Base-by-base conservation (phyloP, 2,329 filamentous ascomycete genomes). In the Colletotrichum sp. region DNA sequence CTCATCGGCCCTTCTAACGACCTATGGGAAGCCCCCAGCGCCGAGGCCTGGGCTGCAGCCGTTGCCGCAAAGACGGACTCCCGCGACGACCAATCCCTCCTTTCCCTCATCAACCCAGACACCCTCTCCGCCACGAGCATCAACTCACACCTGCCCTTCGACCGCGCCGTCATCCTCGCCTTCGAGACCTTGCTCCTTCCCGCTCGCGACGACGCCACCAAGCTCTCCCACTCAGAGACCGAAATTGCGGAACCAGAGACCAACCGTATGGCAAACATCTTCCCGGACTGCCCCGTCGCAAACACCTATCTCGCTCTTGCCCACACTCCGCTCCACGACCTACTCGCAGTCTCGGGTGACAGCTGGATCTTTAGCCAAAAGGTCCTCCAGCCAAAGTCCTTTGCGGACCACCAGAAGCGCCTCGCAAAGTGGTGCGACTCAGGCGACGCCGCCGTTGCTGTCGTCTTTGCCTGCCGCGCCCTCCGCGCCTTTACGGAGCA, bases 301-400 rank as follows among this genome's bases (percentile, higher is more conserved):
- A 88, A 89, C 80, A 88, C 89, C 0, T 92, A 92, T 80, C 83
- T 92, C 21, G 90, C 91, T 2, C 83, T 93, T 2, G 86, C 92
- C 77, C 85, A 90, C 79, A 92, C 90, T 1, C 91, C 91, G n/a
- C 86, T 93, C 6, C 87, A 89, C 77, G 88, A 88, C 77, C 86
- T 92, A 1, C 85, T 93, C 21, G 90, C 90, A 13, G 89, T 92
- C 9, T 89, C 89, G 32, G 90, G 91, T 64, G 88, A 92, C 77
- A 90, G 87, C 69, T 92, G 90, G 90, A 84, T 90, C 24, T 91
- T 92, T 79, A 87, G 88, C 67, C 86, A 88, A 71, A 92, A 92
- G 79, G 83, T 92, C 7, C 81, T 86, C 3, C 82, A 86, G 6
- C 81, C 83, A 3, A 83, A 84, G 30, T 80, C 84, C 13, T 92